phyloP scores from a whole-genome alignment of 352 stramenopile genomes.

The Blastocystis sp. region DNA sequence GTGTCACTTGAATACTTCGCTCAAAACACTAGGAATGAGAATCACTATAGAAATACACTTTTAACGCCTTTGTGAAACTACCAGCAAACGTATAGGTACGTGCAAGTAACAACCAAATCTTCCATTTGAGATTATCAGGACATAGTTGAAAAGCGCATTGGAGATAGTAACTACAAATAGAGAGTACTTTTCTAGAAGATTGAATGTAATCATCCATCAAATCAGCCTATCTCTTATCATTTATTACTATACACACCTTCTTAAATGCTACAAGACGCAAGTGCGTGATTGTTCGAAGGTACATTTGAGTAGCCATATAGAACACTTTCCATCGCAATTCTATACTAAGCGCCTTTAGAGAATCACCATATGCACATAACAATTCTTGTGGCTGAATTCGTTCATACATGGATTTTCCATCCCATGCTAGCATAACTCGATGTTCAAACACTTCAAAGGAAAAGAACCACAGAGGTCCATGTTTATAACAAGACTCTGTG shows the following conservation, averaged over 20 bases:
- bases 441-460: constrained; percentile 25
- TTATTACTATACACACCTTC: not conserved
- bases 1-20: not conserved
- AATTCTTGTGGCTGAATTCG: not conserved
- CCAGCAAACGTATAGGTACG: not conserved
- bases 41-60: not conserved
- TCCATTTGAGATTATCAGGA: not conserved
- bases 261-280: not conserved
- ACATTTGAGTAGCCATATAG: constrained; percentile 12
- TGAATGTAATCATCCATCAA: not conserved
- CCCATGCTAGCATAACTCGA: not conserved
- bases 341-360: not conserved
- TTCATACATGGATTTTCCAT: not conserved
- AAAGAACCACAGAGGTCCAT: constrained; percentile 35
- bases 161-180: not conserved
- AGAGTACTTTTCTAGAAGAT: not conserved
- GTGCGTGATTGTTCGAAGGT: constrained; percentile 3
- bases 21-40: not conserved
- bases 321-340: constrained; percentile 45
- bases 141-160: not conserved
- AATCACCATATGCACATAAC: not conserved
- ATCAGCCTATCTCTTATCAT: not conserved
- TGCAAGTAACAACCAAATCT: not conserved
- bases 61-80: not conserved
- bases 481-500: not conserved